Base-by-base conservation (phyloP, 2,329 filamentous ascomycete species). In the Hypoxylon sp. region DNA sequence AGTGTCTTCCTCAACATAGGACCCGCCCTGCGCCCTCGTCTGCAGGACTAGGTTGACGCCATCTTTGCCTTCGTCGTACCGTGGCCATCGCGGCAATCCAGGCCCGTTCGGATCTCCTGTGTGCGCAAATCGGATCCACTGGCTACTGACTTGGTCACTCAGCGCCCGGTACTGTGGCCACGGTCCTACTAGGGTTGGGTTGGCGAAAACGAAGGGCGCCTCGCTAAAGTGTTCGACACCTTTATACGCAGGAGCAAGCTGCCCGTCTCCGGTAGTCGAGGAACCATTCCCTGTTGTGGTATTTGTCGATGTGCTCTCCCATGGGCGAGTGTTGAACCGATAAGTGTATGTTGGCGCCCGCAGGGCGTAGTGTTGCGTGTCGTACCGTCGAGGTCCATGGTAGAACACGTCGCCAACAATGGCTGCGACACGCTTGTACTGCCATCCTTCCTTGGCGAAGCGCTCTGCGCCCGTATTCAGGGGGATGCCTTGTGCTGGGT, bases 281-380 rank as follows among this genome's bases (percentile, higher is more conserved):
- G 51, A 55, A 26, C 61, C 52, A 22, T 33, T 58, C 16, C 11
- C n/a, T 22, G 11, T 30, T 1, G 82, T 69, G 8, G 84, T 83
- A 2, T 80, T 79, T 0, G 82, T 76, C 14, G 83, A 76, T n/a
- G 83, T 76, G 42, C 24, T 55, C 26, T 62, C 66, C 48, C 69
- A 69, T 1, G 69, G 70, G 48, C 73, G 67, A 7, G 85, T 85
- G 71, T 90, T 87, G 80, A 90, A 90, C 48, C 85, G 83, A 77
- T 89, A 90, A 71, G 82, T 84, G 75, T 85, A 90, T 8, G 85
- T 85, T 5, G 85, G 72, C 8, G 80, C 80, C 22, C 80, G 73
- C 2, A 79, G 76, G 6, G 84, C 78, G 83, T 86, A 89, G 0
- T 79, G 78, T 69, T 85, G 78, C 65, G 82, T 84, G 4, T 84